A percentile compares a stretch with the other conserved stretches of the same genome.
phyloP scores from a whole-genome alignment of 352 stramenopile genomes.

The Elongisporangium anandrum region DNA sequence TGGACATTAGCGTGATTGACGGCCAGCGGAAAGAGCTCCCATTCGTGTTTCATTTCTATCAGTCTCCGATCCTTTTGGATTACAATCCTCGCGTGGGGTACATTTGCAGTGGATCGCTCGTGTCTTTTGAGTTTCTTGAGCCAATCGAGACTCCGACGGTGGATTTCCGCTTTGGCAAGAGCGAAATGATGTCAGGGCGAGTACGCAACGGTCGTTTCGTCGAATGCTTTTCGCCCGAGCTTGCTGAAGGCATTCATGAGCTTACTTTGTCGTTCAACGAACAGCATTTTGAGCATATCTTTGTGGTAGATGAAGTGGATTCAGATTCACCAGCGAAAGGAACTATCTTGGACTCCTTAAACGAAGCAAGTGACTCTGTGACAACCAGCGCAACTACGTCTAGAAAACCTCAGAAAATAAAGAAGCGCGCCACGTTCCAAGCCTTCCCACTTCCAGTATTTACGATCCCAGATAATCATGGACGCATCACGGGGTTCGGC shows the following conservation, averaged over 20 bases:
- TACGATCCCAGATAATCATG: slow-evolving; percentile 29
- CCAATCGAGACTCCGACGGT: slow-evolving; percentile 50
- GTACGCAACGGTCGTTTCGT: slow-evolving; percentile 41
- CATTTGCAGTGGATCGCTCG: slow-evolving; percentile 51
- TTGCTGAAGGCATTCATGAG: slow-evolving; percentile 32
- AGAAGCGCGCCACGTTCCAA: slow-evolving; percentile 29
- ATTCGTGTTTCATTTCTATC: slow-evolving; percentile 59
- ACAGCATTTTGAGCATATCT: slow-evolving; percentile 48
- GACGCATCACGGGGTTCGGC: slow-evolving; percentile 49
- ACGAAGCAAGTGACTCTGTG: background rate
- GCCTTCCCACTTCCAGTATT: slow-evolving; percentile 58
- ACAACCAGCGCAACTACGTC: background rate
- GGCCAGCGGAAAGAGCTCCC: slow-evolving; percentile 42
- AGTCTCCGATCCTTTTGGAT: slow-evolving; percentile 30
- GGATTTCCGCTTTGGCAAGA: slow-evolving; percentile 54
- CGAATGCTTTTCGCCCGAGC: slow-evolving; percentile 58
- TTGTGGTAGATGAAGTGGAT: background rate
- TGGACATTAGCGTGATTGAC: slow-evolving; percentile 57
- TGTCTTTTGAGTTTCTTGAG: slow-evolving; percentile 65
- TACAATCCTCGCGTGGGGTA: slow-evolving; percentile 59
- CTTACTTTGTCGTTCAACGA: slow-evolving; percentile 66
- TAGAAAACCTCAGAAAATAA: background rate
- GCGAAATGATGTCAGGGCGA: slow-evolving; percentile 20
- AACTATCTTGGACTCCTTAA: slow-evolving; percentile 1
- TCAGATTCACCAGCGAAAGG: slow-evolving; percentile 1